These are phyloP conservation scores for Exophiala aquamarina DNA, from an alignment of 2,329 filamentous ascomycete genomes.

Conservation along the genomic window DNA sequence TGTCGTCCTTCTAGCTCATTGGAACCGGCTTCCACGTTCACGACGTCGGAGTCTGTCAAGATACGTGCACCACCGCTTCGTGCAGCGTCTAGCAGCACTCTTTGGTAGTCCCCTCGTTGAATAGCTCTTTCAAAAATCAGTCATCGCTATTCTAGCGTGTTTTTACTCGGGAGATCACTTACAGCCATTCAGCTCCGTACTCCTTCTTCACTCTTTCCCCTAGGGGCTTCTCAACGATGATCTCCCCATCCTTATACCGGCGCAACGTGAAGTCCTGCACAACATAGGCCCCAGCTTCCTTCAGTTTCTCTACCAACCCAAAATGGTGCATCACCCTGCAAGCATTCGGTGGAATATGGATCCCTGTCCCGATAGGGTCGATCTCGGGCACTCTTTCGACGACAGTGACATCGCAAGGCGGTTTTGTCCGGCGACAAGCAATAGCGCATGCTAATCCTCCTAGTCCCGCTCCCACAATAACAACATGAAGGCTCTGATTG, in stretches of 20 bases:
- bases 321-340: slow-evolving; percentile 23
- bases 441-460: slow-evolving; percentile 40
- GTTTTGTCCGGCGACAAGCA: slow-evolving; percentile 24
- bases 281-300: slow-evolving; percentile 19
- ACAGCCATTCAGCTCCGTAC: slow-evolving; percentile 31
- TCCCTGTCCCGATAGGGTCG: slow-evolving; percentile 29
- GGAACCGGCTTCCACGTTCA: slow-evolving; percentile 2
- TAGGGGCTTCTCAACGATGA: slow-evolving; percentile 27
- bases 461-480: slow-evolving; percentile 41
- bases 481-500: slow-evolving; percentile 20
- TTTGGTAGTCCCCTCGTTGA: slow-evolving; percentile 29
- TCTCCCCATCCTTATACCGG: slow-evolving; percentile 23
- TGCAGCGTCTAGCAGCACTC: slow-evolving; percentile 21
- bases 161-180: slow-evolving; percentile 5
- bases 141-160: background rate
- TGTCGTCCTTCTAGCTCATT: slow-evolving; percentile 5
- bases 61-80: slow-evolving; percentile 4
- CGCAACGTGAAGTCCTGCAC: slow-evolving; percentile 17
- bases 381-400: slow-evolving; percentile 27
- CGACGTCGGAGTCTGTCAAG: slow-evolving; percentile 9
- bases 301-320: slow-evolving; percentile 18
- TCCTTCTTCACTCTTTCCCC: slow-evolving; percentile 25
- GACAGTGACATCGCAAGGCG: slow-evolving; percentile 25
- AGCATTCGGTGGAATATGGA: slow-evolving; percentile 33
- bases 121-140: slow-evolving; percentile 24